phyloP scores from a whole-genome alignment of 2,329 filamentous ascomycete species.

The Ophiostoma sp. region DNA sequence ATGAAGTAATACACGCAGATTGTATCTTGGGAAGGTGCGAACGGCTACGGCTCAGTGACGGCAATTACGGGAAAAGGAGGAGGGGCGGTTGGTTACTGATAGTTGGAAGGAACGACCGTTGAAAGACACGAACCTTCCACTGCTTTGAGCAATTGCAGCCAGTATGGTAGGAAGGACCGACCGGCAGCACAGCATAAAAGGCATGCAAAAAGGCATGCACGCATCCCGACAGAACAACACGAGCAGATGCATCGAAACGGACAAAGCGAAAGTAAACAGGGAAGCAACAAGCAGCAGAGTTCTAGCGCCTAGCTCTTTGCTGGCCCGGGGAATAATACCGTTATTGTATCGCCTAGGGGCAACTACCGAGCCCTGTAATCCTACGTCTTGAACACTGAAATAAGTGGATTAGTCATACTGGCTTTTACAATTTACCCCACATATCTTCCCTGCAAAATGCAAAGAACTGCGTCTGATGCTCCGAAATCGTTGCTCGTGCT shows the following conservation, averaged over 20 bases:
- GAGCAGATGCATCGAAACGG: background rate
- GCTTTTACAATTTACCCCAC: background rate
- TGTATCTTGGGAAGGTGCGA: slow-evolving; percentile 2
- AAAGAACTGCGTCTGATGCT: background rate
- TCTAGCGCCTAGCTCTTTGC: background rate
- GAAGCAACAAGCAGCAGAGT: background rate
- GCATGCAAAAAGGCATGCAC: background rate
- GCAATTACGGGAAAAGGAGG: background rate
- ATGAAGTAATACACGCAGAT: background rate
- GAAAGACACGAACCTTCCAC: background rate
- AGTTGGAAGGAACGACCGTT: slow-evolving; percentile 4
- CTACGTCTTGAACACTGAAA: background rate
- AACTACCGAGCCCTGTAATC: slow-evolving; percentile 2
- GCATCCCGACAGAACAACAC: background rate
- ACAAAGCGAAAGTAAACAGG: slow-evolving; percentile 8
- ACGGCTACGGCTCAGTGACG: background rate
- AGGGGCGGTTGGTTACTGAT: background rate
- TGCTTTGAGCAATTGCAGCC: background rate
- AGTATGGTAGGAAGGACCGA: background rate
- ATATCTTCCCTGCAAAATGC: background rate
- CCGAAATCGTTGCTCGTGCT: slow-evolving; percentile 3
- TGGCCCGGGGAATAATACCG: slow-evolving; percentile 1
- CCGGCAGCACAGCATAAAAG: slow-evolving; percentile 3
- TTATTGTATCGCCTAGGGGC: background rate
- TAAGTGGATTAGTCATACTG: background rate